These are phyloP conservation scores for Penicillium goetzii DNA, from an alignment of 495 filamentous ascomycete genomes.

Conservation along the genomic window DNA sequence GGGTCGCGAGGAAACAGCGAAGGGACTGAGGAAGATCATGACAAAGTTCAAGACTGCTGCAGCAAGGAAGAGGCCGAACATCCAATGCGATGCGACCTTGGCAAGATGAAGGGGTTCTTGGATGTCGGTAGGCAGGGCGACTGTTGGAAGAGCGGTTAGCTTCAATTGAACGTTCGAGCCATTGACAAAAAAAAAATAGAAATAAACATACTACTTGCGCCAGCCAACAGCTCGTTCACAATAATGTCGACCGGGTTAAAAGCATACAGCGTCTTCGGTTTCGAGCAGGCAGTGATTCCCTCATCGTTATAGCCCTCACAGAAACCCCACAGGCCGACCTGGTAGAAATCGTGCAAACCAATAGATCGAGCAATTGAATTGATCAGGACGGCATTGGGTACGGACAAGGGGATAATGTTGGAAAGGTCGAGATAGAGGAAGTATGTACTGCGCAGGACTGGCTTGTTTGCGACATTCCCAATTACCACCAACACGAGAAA, in stretches of 20 bases:
- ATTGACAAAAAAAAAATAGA: background rate
- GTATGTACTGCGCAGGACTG: conserved; percentile 69
- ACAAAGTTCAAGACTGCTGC: conserved; percentile 68
- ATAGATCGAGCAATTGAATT: conserved; percentile 88
- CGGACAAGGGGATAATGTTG: conserved; percentile 75
- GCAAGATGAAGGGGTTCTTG: conserved; percentile 73
- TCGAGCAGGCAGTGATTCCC: conserved; percentile 75
- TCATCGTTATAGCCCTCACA: conserved; percentile 79
- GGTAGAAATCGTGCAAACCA: conserved; percentile 92
- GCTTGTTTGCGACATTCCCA: conserved; percentile 64
- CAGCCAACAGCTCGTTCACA: conserved; percentile 72
- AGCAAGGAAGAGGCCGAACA: conserved; percentile 87
- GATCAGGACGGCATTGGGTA: conserved; percentile 76
- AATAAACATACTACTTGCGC: conserved; percentile 67
- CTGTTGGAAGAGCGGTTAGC: conserved; percentile 41
- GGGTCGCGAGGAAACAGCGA: conserved; percentile 58
- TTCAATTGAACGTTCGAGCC: background rate
- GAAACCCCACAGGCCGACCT: conserved; percentile 87
- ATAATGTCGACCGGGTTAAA: conserved; percentile 89
- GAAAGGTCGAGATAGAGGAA: conserved; percentile 84
- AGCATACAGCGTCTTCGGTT: conserved; percentile 73
- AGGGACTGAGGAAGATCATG: conserved; percentile 64
- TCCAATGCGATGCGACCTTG: conserved; percentile 77
- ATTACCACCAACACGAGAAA: conserved; percentile 80
- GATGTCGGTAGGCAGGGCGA: conserved; percentile 76